Conservation (phyloP, 2,329 filamentous ascomycete species). For the Zasmidium angulare region DNA sequence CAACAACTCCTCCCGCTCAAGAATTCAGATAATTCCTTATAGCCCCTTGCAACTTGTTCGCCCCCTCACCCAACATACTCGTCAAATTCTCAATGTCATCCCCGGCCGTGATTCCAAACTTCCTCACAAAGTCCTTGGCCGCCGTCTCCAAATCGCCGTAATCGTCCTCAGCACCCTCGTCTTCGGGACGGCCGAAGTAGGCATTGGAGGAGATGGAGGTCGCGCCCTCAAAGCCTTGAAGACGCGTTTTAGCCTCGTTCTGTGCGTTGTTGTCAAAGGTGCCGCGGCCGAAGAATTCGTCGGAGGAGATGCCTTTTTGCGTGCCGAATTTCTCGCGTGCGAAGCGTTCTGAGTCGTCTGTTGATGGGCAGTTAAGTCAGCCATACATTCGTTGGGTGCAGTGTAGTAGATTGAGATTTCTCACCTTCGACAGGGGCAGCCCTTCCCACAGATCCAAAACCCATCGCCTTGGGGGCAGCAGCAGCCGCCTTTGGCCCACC, state of each 20-base stretch:
- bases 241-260: constrained; percentile 79
- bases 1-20: constrained; percentile 9
- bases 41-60: constrained; percentile 73
- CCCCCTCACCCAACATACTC: constrained; percentile 80
- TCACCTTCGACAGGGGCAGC: constrained; percentile 64
- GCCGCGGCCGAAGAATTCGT: constrained; percentile 96
- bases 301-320: constrained; percentile 95
- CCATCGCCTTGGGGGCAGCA: constrained; percentile 64
- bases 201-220: constrained; percentile 91
- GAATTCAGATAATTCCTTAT: constrained; percentile 38
- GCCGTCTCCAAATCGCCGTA: constrained; percentile 92
- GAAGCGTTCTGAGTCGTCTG: constrained; percentile 75
- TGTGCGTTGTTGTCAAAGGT: constrained; percentile 77
- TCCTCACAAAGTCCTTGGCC: constrained; percentile 92
- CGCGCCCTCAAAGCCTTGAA: constrained; percentile 91
- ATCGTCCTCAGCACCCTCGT: constrained; percentile 62
- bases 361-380: background rate
- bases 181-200: constrained; percentile 91
- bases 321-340: constrained; percentile 83
- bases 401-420: constrained; percentile 25
- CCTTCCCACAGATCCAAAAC: constrained; percentile 73
- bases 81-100: constrained; percentile 93
- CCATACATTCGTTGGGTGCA: no score
- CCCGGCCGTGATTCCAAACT: constrained; percentile 91
- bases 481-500: constrained; percentile 50